phyloP scores from a whole-genome alignment of 495 filamentous ascomycete species.

The Venustampulla echinocandica region DNA sequence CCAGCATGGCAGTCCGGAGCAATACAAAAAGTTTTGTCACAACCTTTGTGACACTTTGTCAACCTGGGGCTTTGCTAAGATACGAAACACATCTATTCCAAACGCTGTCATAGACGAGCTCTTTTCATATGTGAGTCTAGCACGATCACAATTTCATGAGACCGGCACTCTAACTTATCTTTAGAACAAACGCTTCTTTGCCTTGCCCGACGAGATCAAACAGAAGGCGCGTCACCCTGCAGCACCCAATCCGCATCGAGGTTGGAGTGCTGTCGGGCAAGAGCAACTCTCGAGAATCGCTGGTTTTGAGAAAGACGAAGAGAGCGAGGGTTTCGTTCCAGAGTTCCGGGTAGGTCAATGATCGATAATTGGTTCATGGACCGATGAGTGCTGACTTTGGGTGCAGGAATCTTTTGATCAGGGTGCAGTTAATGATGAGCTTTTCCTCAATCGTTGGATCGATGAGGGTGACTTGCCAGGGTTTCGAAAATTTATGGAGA shows the following conservation, averaged over 20 bases:
- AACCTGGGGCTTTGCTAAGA: neutral
- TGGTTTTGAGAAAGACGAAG: neutral
- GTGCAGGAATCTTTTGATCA: conserved; percentile 54
- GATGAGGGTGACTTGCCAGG: conserved; percentile 46
- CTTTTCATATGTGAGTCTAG: neutral
- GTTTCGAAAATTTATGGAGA: conserved; percentile 46
- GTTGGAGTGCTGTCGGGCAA: conserved; percentile 53
- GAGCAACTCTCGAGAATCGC: conserved; percentile 27
- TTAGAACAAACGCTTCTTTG: conserved; percentile 18
- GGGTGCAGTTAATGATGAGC: conserved; percentile 43
- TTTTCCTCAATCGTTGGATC: conserved; percentile 55
- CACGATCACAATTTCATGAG: neutral
- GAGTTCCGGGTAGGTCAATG: neutral
- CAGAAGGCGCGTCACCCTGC: conserved; percentile 51
- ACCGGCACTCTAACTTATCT: neutral
- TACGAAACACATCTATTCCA: neutral
- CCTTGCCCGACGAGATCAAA: conserved; percentile 20
- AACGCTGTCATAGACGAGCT: neutral
- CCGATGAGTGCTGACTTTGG: neutral
- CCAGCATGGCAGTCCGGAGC: neutral
- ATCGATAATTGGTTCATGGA: neutral
- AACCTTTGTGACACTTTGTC: neutral
- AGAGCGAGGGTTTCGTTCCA: neutral
- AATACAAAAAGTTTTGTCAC: neutral
- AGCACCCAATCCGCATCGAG: conserved; percentile 45